These are phyloP conservation scores for Lentinus tigrinus DNA, from an alignment of 768 basidiomycete species.

Conservation along the genomic window DNA sequence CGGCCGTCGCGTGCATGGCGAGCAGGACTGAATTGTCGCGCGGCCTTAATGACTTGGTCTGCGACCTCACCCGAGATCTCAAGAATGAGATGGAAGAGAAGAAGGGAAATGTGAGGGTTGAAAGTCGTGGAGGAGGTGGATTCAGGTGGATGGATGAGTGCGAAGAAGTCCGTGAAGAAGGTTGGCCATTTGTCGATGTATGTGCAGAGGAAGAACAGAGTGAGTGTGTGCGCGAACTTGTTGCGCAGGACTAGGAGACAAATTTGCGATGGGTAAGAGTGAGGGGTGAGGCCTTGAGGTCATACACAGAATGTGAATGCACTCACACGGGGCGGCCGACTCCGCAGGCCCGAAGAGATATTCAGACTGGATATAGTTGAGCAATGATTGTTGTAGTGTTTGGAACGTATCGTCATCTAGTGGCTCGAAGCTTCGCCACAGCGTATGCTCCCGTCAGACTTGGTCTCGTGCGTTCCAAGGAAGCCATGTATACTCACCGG, in stretches of 20 bases:
- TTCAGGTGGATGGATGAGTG: conserved; percentile 64
- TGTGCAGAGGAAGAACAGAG: conserved; percentile 84
- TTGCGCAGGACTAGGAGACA: conserved; percentile 74
- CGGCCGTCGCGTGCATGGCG: conserved; percentile 80
- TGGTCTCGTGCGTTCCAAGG: not conserved
- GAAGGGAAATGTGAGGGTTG: conserved; percentile 82
- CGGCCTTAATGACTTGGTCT: conserved; percentile 90
- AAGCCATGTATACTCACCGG: conserved; percentile 50
- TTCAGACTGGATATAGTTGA: conserved; percentile 85
- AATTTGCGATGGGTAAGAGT: conserved; percentile 9
- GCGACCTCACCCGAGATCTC: conserved; percentile 98
- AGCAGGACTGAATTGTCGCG: conserved; percentile 64
- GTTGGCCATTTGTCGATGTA: conserved; percentile 85
- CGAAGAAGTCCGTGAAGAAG: conserved; percentile 78
- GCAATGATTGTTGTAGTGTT: conserved; percentile 70
- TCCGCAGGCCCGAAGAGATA: conserved; percentile 86
- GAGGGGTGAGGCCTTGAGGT: not conserved
- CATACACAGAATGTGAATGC: not conserved
- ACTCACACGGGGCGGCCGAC: conserved; percentile 77
- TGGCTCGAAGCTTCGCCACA: conserved; percentile 52
- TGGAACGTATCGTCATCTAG: conserved; percentile 70
- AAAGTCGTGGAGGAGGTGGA: conserved; percentile 56
- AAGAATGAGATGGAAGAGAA: conserved; percentile 88
- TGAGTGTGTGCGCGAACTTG: conserved; percentile 90
- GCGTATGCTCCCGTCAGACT: not conserved